Conservation (phyloP, 202 grass and related monocot genomes). For the Musa balbisiana region DNA sequence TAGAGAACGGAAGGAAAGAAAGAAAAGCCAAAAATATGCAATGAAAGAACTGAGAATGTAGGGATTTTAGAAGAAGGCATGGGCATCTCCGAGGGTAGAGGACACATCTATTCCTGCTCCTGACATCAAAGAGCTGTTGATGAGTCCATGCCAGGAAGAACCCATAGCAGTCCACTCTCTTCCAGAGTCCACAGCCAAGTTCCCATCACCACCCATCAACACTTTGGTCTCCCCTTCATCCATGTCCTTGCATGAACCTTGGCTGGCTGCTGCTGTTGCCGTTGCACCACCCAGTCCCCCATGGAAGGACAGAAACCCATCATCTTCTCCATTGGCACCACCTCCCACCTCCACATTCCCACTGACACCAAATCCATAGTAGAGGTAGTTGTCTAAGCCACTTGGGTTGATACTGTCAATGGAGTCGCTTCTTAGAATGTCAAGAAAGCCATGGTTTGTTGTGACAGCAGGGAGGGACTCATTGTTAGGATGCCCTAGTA, state of each 20-base stretch:
- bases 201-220: constrained; percentile 16
- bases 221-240: constrained; percentile 1
- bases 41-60: no score
- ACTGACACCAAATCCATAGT: not conserved
- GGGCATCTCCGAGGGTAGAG: not conserved
- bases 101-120: not conserved
- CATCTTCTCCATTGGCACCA: not conserved
- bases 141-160: constrained; percentile 17
- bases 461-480: not conserved
- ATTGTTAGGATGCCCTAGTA: not conserved
- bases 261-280: not conserved
- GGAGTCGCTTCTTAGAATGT: constrained; percentile 13
- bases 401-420: not conserved
- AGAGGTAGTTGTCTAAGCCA: not conserved
- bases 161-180: constrained; percentile 17
- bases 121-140: constrained; percentile 15
- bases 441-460: not conserved
- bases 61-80: no score
- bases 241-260: constrained; percentile 5
- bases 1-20: no score
- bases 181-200: constrained; percentile 7
- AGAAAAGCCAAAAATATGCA: no score
- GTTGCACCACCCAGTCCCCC: not conserved
- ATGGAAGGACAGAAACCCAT: not conserved
- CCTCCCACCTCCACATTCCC: not conserved